Evolutionary conservation across 371 early-diverging fungal genomes (phyloP), one percentile per base, ranked within the genome.

Genomic region (Phascolomyces articulosus): DNA sequence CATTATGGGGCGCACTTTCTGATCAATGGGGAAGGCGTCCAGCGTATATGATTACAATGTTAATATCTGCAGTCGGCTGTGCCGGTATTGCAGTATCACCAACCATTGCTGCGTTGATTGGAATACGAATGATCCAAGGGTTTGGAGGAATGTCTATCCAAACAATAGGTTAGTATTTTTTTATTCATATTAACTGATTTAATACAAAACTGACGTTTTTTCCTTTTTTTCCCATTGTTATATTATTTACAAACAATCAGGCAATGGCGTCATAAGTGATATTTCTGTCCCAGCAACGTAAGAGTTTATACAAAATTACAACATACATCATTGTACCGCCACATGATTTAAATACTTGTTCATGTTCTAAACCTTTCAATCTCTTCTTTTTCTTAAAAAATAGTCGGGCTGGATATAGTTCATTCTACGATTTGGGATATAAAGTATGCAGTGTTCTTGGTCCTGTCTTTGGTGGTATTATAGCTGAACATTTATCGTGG

Each of bases 101-200:
- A 20, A 76, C 62, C 28, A 74, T 83, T 55, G 67, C 73, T n/a
- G 71, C 80, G 47, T 73, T 89, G 40, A 68, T 88, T 41, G 74
- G 72, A 18, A 75, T 84, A 62, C 85, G 90, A 4, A 70, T 85
- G 41, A 65, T 89, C 26, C 90, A 89, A 64, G 77, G 86, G 1
- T 81, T 80, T 16, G 88, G 89, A 0, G 68, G 84, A 6, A 84
- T 84, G 29, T 84, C 89, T 0, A 85, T 85, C 9, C 74, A 86
- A 29, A 73, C 86, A 0, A 77, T 90, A 2, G 89, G 89, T 64
- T 41, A 47, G 47, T 13, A 34, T 34, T 49, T 34, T 34, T 34
- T 6, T 34, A 34, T 34, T 9, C 3, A 34, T 34, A 34, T 9
- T 34, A 34, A 34, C 11, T 34, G 6, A 34, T 34, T 9, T 34